Percentiles rank a stretch among this genome's conserved stretches.
Conservation (phyloP, 2,329 filamentous ascomycete species). For the Ampelomyces quisqualis region DNA sequence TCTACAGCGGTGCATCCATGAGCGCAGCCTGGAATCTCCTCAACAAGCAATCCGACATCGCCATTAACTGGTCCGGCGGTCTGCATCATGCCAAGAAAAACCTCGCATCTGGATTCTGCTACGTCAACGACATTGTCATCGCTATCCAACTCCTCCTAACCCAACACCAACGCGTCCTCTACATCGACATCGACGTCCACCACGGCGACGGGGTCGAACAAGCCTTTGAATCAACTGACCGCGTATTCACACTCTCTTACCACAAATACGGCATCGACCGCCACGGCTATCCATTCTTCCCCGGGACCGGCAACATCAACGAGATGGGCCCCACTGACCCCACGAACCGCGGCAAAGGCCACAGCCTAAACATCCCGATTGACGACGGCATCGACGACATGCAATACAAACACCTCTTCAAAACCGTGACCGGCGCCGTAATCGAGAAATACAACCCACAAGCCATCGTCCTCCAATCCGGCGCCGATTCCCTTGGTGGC, state of each 20-base stretch:
- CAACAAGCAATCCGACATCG: constrained; percentile 86
- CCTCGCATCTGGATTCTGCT: constrained; percentile 95
- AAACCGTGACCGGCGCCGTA: constrained; percentile 73
- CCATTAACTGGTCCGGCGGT: constrained; percentile 95
- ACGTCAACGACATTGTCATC: constrained; percentile 97
- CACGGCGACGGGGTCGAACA: constrained; percentile 90
- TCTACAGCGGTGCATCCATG: constrained; percentile 87
- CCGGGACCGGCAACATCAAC: constrained; percentile 82
- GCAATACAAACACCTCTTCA: constrained; percentile 84
- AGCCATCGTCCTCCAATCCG: constrained; percentile 92
- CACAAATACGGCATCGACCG: constrained; percentile 85
- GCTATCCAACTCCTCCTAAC: constrained; percentile 86
- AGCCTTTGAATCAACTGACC: constrained; percentile 84
- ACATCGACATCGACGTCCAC: constrained; percentile 93
- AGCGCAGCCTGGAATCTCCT: constrained; percentile 89
- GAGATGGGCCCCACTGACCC: constrained; percentile 82
- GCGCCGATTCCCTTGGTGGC: constrained; percentile 89
- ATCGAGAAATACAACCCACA: constrained; percentile 82
- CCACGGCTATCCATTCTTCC: constrained; percentile 67
- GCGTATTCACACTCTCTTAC: constrained; percentile 90
- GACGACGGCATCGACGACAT: constrained; percentile 89
- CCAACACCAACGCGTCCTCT: constrained; percentile 79
- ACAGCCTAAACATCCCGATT: constrained; percentile 86
- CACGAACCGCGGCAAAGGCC: constrained; percentile 82
- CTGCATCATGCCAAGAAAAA: constrained; percentile 94